These are phyloP conservation scores for Cucumis melo DNA, from an alignment of 306 rosid genomes.

Conservation along the genomic window DNA sequence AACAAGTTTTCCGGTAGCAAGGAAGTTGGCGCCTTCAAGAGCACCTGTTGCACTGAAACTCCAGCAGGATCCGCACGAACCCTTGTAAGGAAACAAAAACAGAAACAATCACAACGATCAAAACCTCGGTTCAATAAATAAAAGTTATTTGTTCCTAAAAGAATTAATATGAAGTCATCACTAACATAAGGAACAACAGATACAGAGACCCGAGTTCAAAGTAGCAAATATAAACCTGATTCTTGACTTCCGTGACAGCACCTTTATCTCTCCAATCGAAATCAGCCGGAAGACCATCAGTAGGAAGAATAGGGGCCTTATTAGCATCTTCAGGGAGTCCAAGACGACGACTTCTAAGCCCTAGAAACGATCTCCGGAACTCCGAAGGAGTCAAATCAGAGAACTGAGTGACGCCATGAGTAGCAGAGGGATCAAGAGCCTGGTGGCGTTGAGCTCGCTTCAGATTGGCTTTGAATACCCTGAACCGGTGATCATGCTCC, in stretches of 20 bases:
- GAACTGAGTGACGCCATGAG: constrained; percentile 78
- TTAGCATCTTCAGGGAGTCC: constrained; percentile 50
- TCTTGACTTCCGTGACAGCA: constrained; percentile 69
- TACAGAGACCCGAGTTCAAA: background rate
- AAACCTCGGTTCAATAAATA: background rate
- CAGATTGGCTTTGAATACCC: constrained; percentile 45
- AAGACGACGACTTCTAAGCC: constrained; percentile 40
- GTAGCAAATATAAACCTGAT: constrained; percentile 36
- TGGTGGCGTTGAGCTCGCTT: constrained; percentile 69
- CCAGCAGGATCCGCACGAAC: constrained; percentile 98
- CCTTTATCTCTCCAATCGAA: constrained; percentile 95
- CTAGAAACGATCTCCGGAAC: constrained; percentile 45
- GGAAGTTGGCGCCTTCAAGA: constrained; percentile 86
- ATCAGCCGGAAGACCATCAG: constrained; percentile 58
- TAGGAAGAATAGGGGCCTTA: constrained; percentile 74
- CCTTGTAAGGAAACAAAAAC: constrained; percentile 27
- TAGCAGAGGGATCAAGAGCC: constrained; percentile 63
- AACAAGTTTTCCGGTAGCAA: constrained; percentile 69
- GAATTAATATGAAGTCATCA: background rate
- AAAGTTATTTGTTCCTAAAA: background rate
- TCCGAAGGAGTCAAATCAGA: constrained; percentile 69
- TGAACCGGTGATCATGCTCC: constrained; percentile 67
- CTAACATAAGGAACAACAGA: background rate
- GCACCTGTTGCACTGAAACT: constrained; percentile 96
- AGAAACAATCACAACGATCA: background rate